Evolutionary conservation across 352 stramenopile species (phyloP), one percentile per base, ranked within the genome.

Genomic region (Globisporangium splendens): DNA sequence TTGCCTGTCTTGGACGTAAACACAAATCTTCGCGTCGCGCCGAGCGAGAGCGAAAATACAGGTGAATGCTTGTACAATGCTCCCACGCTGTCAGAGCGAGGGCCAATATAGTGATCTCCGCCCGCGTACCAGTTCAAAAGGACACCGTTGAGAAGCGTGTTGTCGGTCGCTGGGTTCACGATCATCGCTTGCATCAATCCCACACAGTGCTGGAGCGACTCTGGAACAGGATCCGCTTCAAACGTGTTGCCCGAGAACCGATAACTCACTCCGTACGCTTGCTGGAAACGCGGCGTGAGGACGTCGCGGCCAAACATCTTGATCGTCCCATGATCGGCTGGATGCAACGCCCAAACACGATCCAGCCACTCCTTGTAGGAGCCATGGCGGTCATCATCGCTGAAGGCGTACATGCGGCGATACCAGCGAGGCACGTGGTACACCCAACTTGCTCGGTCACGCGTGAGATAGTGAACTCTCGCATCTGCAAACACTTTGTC

Each of bases 81-180:
- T 8, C 60, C 46, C 54, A 91, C 85, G 51, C 93, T 70, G 52
- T 96, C 88, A 0, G 79, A 72, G 54, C 94, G 88, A 0, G 83
- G 70, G 8, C 84, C 88, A 46, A 96, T 91, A 61, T 88, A 88
- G 59, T 96, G 80, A 42, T 92, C 68, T 24, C 80, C 83, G 48
- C 90, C 65, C 5, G 73, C 70, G 59, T 96, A 96, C 88, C 86
- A 96, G 55, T 95, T 96, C 24, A 90, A 57, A 4, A 96, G 66
- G 38, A 73, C 83, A 24, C 62, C 65, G 53, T 83, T 86, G 21
- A 83, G 55, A 17, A 53, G 53, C 24, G 63, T 74, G 14, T 21
- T 50, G 8, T 52, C 49, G 3, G 68, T 70, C 11, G 20, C 35
- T 2, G 68, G 53, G 42, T 86, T 64, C 20, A 73, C 48, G 10